Evolutionary conservation across 345 rosid species (phyloP).

Genomic region (sweet orange (Citrus sinensis)): DVS_A1.0 CM039169.1:22929001-22929500

Average conservation of each 20-base stretch:
- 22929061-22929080: background rate
- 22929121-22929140: background rate
- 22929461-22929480: conserved; percentile 94
- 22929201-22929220: conserved; percentile 30
- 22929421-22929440: conserved; percentile 55
- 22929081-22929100: background rate
- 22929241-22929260: conserved; percentile 73
- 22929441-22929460: conserved; percentile 71
- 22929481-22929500: background rate
- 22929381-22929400: background rate
- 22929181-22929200: background rate
- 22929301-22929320: conserved; percentile 74
- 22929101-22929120: background rate
- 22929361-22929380: too few relatives aligned
- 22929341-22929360: conserved; percentile 5
- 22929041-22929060: background rate
- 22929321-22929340: conserved; percentile 13
- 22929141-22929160: background rate
- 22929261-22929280: conserved; percentile 91
- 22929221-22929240: conserved; percentile 84
- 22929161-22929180: background rate
- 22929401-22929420: conserved; percentile 2
- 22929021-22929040: background rate
- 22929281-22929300: conserved; percentile 58
- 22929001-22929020: background rate